These are phyloP conservation scores for Poteriospumella lacustris DNA, from an alignment of 108 stramenopile species.

Conservation along the genomic window DNA sequence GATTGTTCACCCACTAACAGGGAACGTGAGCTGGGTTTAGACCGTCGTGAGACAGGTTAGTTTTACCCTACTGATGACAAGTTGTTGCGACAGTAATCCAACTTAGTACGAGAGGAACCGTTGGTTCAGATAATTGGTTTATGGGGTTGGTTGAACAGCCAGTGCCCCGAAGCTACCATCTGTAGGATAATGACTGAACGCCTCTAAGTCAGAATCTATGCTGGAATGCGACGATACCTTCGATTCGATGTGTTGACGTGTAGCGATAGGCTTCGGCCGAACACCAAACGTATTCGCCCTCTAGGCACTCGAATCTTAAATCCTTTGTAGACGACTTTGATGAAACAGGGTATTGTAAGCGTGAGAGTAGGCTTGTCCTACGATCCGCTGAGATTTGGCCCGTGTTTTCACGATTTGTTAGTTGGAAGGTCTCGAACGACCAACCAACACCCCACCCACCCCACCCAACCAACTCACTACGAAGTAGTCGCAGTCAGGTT, in stretches of 20 bases:
- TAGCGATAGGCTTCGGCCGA: conserved; percentile 39
- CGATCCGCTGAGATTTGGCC: conserved; percentile 95
- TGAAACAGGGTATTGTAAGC: conserved; percentile 87
- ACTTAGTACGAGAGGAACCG: conserved; percentile 98
- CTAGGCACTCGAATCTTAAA: conserved; percentile 79
- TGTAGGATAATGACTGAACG: conserved; percentile 86
- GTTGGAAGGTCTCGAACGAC: not conserved
- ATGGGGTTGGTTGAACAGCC: conserved; percentile 74
- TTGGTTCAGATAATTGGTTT: conserved; percentile 93
- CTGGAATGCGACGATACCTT: conserved; percentile 72
- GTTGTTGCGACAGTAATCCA: conserved; percentile 90
- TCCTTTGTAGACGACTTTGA: conserved; percentile 86
- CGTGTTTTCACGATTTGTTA: conserved; percentile 76
- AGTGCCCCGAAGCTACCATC: conserved; percentile 87
- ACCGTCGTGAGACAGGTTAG: conserved; percentile 96
- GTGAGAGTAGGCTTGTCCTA: conserved; percentile 92
- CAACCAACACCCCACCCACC: too few species aligned
- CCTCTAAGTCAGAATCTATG: conserved; percentile 92
- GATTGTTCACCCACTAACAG: conserved; percentile 94
- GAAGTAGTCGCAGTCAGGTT: too few species aligned
- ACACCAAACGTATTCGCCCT: conserved; percentile 52
- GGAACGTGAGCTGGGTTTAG: conserved; percentile 95
- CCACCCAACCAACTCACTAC: too few species aligned
- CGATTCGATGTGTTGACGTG: conserved; percentile 29
- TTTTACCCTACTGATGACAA: conserved; percentile 83